Percentiles rank a stretch among this genome's conserved stretches.
These are phyloP conservation scores for Paramarasmius palmivorus DNA, from an alignment of 1,284 basidiomycete species.

Conservation along the genomic window DNA sequence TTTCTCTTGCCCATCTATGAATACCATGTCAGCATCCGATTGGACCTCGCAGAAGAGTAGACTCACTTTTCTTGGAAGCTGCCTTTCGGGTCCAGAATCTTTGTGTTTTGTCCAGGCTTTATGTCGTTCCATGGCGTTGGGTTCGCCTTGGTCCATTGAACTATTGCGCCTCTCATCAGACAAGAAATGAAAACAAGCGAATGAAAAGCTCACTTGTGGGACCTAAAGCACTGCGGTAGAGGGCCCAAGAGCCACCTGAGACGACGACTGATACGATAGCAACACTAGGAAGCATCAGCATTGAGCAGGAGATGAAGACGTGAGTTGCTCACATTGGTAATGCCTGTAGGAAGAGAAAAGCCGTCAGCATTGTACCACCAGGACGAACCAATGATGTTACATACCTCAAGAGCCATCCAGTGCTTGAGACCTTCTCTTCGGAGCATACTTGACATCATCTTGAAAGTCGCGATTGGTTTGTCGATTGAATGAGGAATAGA, in stretches of 20 bases:
- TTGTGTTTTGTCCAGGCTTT: conserved; percentile 70
- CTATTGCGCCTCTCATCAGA: no score
- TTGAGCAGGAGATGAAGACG: conserved; percentile 11
- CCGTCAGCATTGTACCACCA: conserved; percentile 1
- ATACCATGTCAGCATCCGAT: no score
- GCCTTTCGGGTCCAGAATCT: conserved; percentile 67
- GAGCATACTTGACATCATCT: conserved; percentile 13
- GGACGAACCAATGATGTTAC: conserved; percentile 17
- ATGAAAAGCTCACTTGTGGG: conserved; percentile 55
- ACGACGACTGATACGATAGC: conserved; percentile 68
- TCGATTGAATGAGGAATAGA: not conserved
- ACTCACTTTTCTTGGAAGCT: conserved; percentile 71
- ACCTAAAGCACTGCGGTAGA: conserved; percentile 68
- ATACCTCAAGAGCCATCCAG: conserved; percentile 83
- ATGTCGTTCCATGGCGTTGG: conserved; percentile 80
- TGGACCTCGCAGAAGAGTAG: conserved; percentile 5
- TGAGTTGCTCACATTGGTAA: conserved; percentile 71
- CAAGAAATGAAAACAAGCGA: no score
- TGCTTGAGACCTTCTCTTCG: conserved; percentile 59
- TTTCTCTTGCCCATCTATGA: no score
- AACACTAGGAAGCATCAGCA: conserved; percentile 47
- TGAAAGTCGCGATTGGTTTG: not conserved
- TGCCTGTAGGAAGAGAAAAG: conserved; percentile 51
- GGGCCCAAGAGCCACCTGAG: conserved; percentile 71
- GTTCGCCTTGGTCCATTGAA: conserved; percentile 80